Conservation (phyloP, 2,329 filamentous ascomycete genomes). For the Penicillium sp. region DNA sequence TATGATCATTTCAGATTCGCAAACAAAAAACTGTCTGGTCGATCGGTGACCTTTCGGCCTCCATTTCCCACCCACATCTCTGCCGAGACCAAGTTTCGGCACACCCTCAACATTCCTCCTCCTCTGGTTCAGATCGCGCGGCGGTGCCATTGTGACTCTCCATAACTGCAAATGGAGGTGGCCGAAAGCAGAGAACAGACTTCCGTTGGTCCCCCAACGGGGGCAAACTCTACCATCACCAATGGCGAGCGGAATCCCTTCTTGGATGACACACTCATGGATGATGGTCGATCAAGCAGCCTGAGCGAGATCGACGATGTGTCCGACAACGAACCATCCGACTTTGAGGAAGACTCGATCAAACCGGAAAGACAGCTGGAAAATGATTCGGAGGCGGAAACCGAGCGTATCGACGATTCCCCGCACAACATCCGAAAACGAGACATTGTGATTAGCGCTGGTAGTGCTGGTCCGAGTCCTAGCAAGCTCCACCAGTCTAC, state of each 20-base stretch:
- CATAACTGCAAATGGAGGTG: constrained; percentile 38
- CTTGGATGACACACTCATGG: constrained; percentile 47
- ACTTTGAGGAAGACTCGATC: constrained; percentile 50
- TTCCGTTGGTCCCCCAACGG: constrained; percentile 36
- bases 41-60: constrained; percentile 21
- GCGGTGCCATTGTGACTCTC: constrained; percentile 2
- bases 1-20: constrained; percentile 22
- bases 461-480: constrained; percentile 64
- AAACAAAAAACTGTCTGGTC: constrained; percentile 9
- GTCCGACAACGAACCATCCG: constrained; percentile 60
- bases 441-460: constrained; percentile 60
- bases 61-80: constrained; percentile 15
- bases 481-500: constrained; percentile 70
- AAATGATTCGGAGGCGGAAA: constrained; percentile 82
- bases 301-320: constrained; percentile 89
- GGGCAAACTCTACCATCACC: constrained; percentile 33
- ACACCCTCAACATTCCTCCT: constrained; percentile 2
- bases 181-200: constrained; percentile 37
- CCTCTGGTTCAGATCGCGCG: constrained; percentile 1
- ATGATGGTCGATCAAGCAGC: constrained; percentile 79
- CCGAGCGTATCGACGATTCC: constrained; percentile 87
- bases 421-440: constrained; percentile 65
- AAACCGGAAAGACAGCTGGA: constrained; percentile 58
- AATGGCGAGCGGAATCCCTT: constrained; percentile 38
- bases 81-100: constrained; percentile 19